These are phyloP conservation scores for Astrocystis sublimbata DNA, from an alignment of 495 filamentous ascomycete species.

Conservation along the genomic window DNA sequence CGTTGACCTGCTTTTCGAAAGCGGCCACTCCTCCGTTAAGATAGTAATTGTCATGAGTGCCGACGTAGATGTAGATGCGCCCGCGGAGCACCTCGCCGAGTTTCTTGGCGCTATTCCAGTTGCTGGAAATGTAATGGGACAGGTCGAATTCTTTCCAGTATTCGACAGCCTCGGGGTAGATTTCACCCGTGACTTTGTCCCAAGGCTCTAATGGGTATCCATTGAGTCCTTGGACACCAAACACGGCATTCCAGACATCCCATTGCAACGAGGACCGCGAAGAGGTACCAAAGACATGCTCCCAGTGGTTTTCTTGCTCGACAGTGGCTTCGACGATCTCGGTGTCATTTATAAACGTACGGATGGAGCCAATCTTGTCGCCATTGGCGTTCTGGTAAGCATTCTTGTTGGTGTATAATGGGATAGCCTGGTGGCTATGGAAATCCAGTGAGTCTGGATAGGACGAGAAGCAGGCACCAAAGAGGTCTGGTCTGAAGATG, in stretches of 20 bases:
- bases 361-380: constrained; percentile 8
- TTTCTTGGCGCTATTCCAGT: constrained; percentile 10
- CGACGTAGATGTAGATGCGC: constrained; percentile 18
- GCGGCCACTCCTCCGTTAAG: constrained; percentile 9
- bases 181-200: constrained; percentile 20
- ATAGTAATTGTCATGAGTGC: constrained; percentile 17
- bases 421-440: constrained; percentile 12
- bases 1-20: constrained; percentile 9
- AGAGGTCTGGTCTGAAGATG: constrained; percentile 18
- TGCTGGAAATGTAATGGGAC: constrained; percentile 4
- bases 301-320: constrained; percentile 20
- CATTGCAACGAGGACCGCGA: constrained; percentile 19
- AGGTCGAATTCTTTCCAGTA: constrained; percentile 20
- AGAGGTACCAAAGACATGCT: constrained; percentile 17
- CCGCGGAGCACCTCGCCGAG: constrained; percentile 10
- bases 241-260: constrained; percentile 20
- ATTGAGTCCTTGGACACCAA: constrained; percentile 16
- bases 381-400: constrained; percentile 13
- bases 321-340: constrained; percentile 13
- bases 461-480: constrained; percentile 18
- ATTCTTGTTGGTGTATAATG: constrained; percentile 18
- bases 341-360: constrained; percentile 7
- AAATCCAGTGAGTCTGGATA: constrained; percentile 19
- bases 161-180: constrained; percentile 16
- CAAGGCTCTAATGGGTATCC: constrained; percentile 17